Evolutionary conservation across 192 early-diverging fungal genomes (phyloP).

Genomic region (Entrophospora sp.): DNA sequence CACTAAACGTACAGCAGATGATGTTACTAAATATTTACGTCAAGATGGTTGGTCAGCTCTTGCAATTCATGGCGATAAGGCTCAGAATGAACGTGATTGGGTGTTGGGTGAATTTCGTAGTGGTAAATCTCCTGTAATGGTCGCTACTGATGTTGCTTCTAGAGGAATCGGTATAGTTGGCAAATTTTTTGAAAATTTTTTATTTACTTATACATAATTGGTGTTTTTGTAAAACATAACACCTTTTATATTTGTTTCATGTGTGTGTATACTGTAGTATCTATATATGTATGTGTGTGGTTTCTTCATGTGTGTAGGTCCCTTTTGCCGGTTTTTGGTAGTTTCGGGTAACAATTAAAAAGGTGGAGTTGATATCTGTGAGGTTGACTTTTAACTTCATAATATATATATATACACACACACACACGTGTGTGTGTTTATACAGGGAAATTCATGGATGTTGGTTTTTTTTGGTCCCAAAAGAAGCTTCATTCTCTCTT

Average conservation of each 20-base stretch:
- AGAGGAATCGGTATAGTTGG: conserved; percentile 84
- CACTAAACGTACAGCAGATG: conserved; percentile 89
- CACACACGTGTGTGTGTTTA: background rate
- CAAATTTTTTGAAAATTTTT: too few relatives aligned
- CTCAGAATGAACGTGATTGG: conserved; percentile 94
- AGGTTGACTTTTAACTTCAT: too few relatives aligned
- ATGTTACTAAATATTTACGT: conserved; percentile 78
- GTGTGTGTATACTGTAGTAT: background rate
- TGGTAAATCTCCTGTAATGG: conserved; percentile 82
- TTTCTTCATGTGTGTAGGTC: conserved; percentile 23
- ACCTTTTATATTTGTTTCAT: background rate
- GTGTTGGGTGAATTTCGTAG: conserved; percentile 87
- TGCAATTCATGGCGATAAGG: conserved; percentile 96
- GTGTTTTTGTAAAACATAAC: too few relatives aligned
- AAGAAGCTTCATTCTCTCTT: background rate
- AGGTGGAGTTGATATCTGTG: conserved; percentile 9
- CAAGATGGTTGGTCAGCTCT: conserved; percentile 87
- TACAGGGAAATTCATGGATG: background rate
- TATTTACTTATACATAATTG: too few relatives aligned
- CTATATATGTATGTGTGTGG: background rate
- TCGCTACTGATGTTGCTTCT: conserved; percentile 96
- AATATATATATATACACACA: too few relatives aligned
- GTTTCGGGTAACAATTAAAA: conserved; percentile 18
- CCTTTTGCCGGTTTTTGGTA: conserved; percentile 12
- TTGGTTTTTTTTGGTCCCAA: background rate